Base-by-base conservation (phyloP, 441 rosid genomes). In the Adansonia rubrostipa region DNA sequence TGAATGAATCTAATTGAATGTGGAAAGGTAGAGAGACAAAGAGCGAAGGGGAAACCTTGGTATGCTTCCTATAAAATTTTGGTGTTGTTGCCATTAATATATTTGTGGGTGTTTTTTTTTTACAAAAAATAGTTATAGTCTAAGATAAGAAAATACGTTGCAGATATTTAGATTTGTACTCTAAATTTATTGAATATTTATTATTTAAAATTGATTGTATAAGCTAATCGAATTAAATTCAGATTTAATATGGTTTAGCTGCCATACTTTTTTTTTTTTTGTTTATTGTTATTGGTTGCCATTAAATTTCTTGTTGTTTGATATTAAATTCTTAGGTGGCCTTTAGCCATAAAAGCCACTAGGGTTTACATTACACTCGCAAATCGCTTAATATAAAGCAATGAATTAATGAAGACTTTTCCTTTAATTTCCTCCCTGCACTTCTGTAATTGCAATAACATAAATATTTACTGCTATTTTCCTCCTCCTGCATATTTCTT, bases 221-320 rank as follows among this genome's bases (percentile, higher is more conserved):
- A 4, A 36, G 5, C 5, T 4, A 36, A 36, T 4, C 5, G 5
- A 36, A 1, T 36, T 36, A 36, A 36, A 36, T 4, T 4, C 40
- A 36, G 5, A 36, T 36, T 36, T 36, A 4, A 4, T 1, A 4
- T 48, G 13, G 67, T 76, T 81, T 78, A 80, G 81, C 80, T 76
- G 88, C 76, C 69, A 42, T 60, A 45, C 60, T 71, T 56, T 72
- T 84, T 36, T 36, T 88, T 77, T 45, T 24, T 24, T 24, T 24
- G 28, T 24, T 24, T 24, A 24, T 24, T 24, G 28, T 24, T 24
- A 83, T 88, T 87, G 91, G 90, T 88, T 84, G 91, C 84, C 85
- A 92, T 86, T 93, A 82, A 89, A 24, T 90, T 87, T 83, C 78
- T 92, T 86, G 90, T 84, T 84, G 87, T 79, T 90, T 85, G 82